These are phyloP conservation scores for Auricularia auricula-judae DNA, from an alignment of 768 basidiomycete genomes.

Conservation along the genomic window DNA sequence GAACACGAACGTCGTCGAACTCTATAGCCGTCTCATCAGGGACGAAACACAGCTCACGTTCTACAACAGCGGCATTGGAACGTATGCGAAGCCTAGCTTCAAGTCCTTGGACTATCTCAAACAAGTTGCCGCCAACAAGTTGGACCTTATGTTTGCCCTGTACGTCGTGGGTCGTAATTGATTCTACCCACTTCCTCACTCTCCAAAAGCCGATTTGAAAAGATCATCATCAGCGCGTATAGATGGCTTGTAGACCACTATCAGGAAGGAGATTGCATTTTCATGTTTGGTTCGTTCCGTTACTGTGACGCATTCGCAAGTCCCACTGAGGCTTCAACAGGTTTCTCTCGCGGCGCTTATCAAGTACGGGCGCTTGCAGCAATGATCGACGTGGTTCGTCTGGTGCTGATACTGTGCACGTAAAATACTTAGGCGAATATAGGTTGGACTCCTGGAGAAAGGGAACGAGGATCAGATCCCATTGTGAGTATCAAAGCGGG, in stretches of 20 bases:
- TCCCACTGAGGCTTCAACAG: slow-evolving; percentile 11
- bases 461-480: slow-evolving; percentile 32
- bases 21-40: slow-evolving; percentile 28
- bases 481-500: slow-evolving; percentile 17
- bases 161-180: slow-evolving; percentile 9
- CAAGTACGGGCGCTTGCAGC: slow-evolving; percentile 32
- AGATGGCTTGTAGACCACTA: slow-evolving; percentile 32
- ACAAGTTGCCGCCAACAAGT: slow-evolving; percentile 14
- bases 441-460: slow-evolving; percentile 32
- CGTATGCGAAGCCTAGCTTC: slow-evolving; percentile 19
- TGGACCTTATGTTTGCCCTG: slow-evolving; percentile 30
- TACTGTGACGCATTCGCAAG: too few species aligned
- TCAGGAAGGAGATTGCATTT: slow-evolving; percentile 27
- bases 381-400: slow-evolving; percentile 28
- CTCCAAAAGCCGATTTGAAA: slow-evolving; percentile 23
- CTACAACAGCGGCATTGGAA: slow-evolving; percentile 32
- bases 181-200: too few species aligned
- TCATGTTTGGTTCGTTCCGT: slow-evolving; percentile 25
- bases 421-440: not conserved
- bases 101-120: slow-evolving; percentile 10
- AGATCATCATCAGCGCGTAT: slow-evolving; percentile 25
- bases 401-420: too few species aligned
- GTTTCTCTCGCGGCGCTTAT: slow-evolving; percentile 39
- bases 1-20: slow-evolving; percentile 33
- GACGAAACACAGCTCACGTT: slow-evolving; percentile 25